Evolutionary conservation across 129 eudicot species (phyloP), one percentile per base, ranked within the genome.

Genomic region (Pittosporum tobira): DNA sequence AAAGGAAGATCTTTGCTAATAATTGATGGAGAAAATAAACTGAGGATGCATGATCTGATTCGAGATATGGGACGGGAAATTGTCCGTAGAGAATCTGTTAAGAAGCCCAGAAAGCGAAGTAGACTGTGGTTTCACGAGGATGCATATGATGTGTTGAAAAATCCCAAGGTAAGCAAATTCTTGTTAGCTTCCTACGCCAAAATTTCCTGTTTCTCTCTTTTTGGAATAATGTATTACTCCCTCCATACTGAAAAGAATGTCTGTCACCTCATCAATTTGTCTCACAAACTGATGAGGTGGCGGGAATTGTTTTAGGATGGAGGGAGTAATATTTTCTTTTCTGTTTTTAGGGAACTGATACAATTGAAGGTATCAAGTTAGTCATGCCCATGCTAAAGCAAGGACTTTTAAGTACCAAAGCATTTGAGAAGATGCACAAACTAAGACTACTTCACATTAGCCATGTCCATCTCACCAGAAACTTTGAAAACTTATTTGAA

Each of bases 1-100:
- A 37, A 40, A 9, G 40, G 51, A 11, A 69, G 28, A 43, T 34
- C 51, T 40, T 61, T 69, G 19, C 0, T 69, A 69, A 1, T n/a
- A 22, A 2, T 59, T 26, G 25, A 59, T 3, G 2, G 4, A 18
- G n/a, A n/a, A n/a, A 34, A 31, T n/a, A 16, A 2, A 20, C 23
- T 69, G 21, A 30, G 27, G 11, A 69, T 69, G 73, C 73, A 69
- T 51, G 22, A 69, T 15, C 20, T 49, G 2, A 38, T 69, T 15
- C 62, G 27, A 26, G 67, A 40, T 38, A 37, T 61, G 61, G 73
- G 54, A 6, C 20, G 66, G 61, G 15, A 52, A 3, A 51, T 69
- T 48, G 67, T 61, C 37, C 60, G 67, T 1, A 14, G 20, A 14
- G 10, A 3, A 14, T n/a, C 14, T 6, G 34, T 45, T 9, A 37